These are phyloP conservation scores for Xylaria sp. DNA, from an alignment of 2,329 filamentous ascomycete genomes.

Conservation along the genomic window DNA sequence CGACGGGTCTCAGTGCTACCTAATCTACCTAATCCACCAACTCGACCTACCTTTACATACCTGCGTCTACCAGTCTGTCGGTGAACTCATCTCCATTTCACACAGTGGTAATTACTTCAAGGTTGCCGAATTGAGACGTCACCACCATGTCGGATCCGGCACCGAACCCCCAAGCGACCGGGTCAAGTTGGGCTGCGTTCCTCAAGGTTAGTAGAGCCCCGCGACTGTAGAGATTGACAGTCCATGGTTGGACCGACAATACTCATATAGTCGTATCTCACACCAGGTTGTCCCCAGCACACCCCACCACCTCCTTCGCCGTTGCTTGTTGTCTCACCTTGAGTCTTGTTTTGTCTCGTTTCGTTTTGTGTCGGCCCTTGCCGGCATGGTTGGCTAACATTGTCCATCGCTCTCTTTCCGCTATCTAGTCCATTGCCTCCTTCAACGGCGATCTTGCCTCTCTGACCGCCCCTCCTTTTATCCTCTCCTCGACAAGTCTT, in stretches of 20 bases:
- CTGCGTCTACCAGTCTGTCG: not conserved
- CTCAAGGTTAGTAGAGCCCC: slow-evolving; percentile 47
- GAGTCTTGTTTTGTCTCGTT: not conserved
- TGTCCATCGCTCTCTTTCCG: not conserved
- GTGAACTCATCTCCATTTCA: not conserved
- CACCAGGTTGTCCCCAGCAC: not conserved
- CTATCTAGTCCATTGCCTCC: slow-evolving; percentile 49
- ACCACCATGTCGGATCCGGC: slow-evolving; percentile 44
- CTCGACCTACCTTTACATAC: not conserved
- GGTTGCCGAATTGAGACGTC: slow-evolving; percentile 20
- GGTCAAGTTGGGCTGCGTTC: slow-evolving; percentile 50
- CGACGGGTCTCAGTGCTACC: slow-evolving; percentile 34
- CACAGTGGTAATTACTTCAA: not conserved
- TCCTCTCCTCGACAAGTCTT: slow-evolving; percentile 60
- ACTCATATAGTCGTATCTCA: not conserved
- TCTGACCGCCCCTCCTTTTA: slow-evolving; percentile 62
- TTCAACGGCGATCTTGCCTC: slow-evolving; percentile 64
- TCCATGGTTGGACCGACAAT: not conserved
- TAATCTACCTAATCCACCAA: not conserved
- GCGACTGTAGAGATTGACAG: not conserved
- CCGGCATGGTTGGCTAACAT: slow-evolving; percentile 16
- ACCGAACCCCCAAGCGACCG: slow-evolving; percentile 48
- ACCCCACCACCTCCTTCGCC: too few relatives aligned
- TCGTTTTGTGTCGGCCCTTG: not conserved
- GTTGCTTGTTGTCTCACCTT: not conserved